phyloP scores from a whole-genome alignment of 192 early-diverging fungal genomes.

The Backusella liffmaniae region DNA sequence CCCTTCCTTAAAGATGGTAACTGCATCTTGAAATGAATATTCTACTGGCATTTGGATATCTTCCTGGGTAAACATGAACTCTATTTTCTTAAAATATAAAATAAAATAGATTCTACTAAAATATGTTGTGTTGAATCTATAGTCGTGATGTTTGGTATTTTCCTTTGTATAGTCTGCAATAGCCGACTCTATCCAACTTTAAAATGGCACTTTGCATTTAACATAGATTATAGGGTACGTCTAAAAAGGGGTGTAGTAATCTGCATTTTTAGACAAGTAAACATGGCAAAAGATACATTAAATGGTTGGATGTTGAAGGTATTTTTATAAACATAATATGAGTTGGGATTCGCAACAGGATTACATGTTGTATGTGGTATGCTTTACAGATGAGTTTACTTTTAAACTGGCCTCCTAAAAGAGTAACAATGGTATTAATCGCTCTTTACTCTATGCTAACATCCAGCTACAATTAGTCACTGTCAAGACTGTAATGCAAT shows the following conservation, averaged over 20 bases:
- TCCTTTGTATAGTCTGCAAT: not conserved
- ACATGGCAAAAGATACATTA: not conserved
- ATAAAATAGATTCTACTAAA: no score
- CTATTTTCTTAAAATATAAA: no score
- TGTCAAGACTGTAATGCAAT: no score
- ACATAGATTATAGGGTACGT: not conserved
- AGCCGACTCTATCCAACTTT: not conserved
- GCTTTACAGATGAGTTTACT: constrained; percentile 19
- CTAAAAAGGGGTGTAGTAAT: not conserved
- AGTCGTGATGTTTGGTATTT: not conserved
- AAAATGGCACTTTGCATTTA: not conserved
- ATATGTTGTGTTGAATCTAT: no score
- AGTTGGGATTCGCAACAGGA: not conserved
- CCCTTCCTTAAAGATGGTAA: no score
- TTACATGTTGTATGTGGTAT: not conserved
- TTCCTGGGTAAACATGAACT: no score
- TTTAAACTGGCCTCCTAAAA: constrained; percentile 33
- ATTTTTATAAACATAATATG: not conserved
- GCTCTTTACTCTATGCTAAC: not conserved
- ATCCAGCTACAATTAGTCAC: no score
- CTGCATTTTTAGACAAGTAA: not conserved
- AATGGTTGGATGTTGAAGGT: not conserved
- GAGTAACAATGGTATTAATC: constrained; percentile 13
- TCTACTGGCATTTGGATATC: no score
- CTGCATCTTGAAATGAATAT: no score